A percentile compares a stretch with the other conserved stretches of the same genome.
Evolutionary conservation across 257 asterid species (phyloP).

Genomic region (Primulina eburnea): DNA sequence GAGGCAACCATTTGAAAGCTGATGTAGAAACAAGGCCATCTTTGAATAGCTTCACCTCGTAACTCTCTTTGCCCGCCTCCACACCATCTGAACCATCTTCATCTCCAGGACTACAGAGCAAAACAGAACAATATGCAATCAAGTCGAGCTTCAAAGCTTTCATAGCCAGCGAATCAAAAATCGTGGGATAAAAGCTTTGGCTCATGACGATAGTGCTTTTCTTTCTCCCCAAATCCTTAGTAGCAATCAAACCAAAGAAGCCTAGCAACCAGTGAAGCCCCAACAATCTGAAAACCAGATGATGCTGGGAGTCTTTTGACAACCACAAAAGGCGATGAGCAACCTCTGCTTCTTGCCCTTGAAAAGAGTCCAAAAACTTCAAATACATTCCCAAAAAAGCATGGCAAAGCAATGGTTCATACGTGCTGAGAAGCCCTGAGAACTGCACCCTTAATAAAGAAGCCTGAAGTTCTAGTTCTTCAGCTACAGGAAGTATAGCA

Average conservation of each 20-base stretch:
- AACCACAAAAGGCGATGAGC: slow-evolving; percentile 57
- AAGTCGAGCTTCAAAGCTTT: slow-evolving; percentile 87
- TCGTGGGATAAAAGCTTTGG: slow-evolving; percentile 63
- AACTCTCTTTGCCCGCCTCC: slow-evolving; percentile 36
- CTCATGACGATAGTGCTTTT: slow-evolving; percentile 57
- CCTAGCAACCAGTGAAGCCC: slow-evolving; percentile 85
- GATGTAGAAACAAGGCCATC: slow-evolving; percentile 86
- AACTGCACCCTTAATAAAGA: slow-evolving; percentile 86
- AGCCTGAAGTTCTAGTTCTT: slow-evolving; percentile 77
- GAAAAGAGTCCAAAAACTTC: slow-evolving; percentile 59
- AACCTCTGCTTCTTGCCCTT: slow-evolving; percentile 71
- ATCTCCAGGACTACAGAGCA: slow-evolving; percentile 38
- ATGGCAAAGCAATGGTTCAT: slow-evolving; percentile 82
- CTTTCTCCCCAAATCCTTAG: slow-evolving; percentile 48
- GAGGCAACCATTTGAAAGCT: slow-evolving; percentile 88
- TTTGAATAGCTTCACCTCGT: slow-evolving; percentile 59
- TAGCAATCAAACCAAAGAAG: slow-evolving; percentile 45
- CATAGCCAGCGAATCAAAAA: slow-evolving; percentile 80
- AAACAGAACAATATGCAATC: slow-evolving; percentile 63
- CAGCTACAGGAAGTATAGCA: slow-evolving; percentile 61
- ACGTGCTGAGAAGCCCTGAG: slow-evolving; percentile 72
- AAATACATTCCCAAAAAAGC: slow-evolving; percentile 59
- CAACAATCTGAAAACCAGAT: slow-evolving; percentile 63
- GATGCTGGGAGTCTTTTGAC: slow-evolving; percentile 68
- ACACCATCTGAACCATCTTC: slow-evolving; percentile 34